These are phyloP conservation scores for Nakaseomyces bracarensis DNA, from an alignment of 1,139 yeast species.

Conservation along the genomic window DNA sequence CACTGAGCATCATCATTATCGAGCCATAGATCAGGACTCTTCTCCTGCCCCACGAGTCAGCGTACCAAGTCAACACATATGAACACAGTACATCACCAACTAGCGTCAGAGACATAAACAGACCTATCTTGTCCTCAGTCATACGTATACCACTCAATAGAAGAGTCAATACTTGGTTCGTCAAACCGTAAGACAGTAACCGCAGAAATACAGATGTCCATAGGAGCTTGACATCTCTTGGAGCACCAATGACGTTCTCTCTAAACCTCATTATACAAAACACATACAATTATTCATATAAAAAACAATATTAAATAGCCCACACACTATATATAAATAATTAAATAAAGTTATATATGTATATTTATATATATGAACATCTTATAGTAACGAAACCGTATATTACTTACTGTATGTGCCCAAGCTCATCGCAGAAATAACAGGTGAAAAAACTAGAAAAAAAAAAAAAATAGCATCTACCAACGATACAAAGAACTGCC, in stretches of 20 bases:
- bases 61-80: slow-evolving; percentile 65
- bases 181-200: slow-evolving; percentile 69
- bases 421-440: too few species aligned
- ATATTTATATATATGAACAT: too few species aligned
- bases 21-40: slow-evolving; percentile 58
- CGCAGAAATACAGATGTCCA: slow-evolving; percentile 67
- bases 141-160: slow-evolving; percentile 53
- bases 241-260: slow-evolving; percentile 16
- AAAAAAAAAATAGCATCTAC: too few species aligned
- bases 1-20: slow-evolving; percentile 61
- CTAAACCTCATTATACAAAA: slow-evolving; percentile 12
- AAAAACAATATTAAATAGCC: too few species aligned
- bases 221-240: slow-evolving; percentile 52
- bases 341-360: too few species aligned
- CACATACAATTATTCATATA: not conserved
- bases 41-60: slow-evolving; percentile 69
- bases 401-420: too few species aligned
- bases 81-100: slow-evolving; percentile 74
- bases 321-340: too few species aligned
- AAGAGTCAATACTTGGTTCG: slow-evolving; percentile 71
- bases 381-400: too few species aligned
- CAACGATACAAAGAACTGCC: too few species aligned
- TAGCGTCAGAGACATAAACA: slow-evolving; percentile 76
- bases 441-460: too few species aligned
- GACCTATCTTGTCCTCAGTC: slow-evolving; percentile 54